Evolutionary conservation across 345 rosid species (phyloP), one percentile per base, ranked within the genome.

Genomic region (Jatropha curcas): DNA sequence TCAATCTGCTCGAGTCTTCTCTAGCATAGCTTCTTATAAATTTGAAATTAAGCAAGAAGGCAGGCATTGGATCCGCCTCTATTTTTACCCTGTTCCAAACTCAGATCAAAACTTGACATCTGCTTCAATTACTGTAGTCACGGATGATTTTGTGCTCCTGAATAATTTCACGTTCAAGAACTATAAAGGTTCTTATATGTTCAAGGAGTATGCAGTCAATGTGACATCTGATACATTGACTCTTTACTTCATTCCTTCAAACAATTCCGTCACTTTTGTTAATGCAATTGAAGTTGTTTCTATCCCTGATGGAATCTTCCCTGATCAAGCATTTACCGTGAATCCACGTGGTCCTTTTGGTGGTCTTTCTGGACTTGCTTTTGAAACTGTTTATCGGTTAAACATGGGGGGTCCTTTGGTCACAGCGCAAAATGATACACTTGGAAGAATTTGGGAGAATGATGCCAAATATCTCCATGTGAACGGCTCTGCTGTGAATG

Each of bases 31-130:
- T 71, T 90, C 98, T 16, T 95, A 95, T 81, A 78, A 85, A 52
- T 92, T 95, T 66, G 67, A 86, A 46, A 88, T 95, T 72, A 67
- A 85, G 73, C 73, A 84, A 71, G 73, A 80, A 66, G 99, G 99
- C 5, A 86, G 91, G 79, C 99, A 92, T 83, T 96, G 99, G 99
- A 72, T 96, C 90, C 97, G 99, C 72, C 97, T 96, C 43, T 92
- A 96, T 74, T 96, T 96, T 73, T 84, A 78, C 48, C 96, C 97
- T 24, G 30, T 90, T 76, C 82, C 86, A 31, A 85, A 63, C 71
- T 82, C 91, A 0, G 80, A 74, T 71, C 86, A 83, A 25, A 85
- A 89, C 83, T 71, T 96, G 84, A 70, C 74, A 34, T 81, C 93
- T 60, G 90, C 91, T 1, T 74, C 84, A 1, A 78, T 91, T 71